Conservation (phyloP, 2,329 filamentous ascomycete genomes). For the Venturia nashicola region DNA sequence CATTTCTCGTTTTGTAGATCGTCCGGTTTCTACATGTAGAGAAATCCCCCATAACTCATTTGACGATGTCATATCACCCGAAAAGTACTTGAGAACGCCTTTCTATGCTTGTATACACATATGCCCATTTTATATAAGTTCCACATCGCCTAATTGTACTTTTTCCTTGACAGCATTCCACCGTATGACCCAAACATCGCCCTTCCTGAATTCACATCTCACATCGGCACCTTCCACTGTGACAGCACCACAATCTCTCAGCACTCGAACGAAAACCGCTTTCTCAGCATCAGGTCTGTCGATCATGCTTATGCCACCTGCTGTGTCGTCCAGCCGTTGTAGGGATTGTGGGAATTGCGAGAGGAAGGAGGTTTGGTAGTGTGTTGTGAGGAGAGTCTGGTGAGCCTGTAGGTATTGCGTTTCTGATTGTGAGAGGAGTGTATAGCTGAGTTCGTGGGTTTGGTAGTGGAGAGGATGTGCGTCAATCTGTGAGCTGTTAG, state of each 20-base stretch:
- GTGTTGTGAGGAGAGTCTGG: constrained; percentile 68
- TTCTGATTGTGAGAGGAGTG: constrained; percentile 58
- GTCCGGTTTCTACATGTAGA: background rate
- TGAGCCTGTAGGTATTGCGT: constrained; percentile 73
- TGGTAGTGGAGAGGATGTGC: constrained; percentile 59
- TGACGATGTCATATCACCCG: background rate
- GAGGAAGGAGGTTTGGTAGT: constrained; percentile 80
- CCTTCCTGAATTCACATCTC: constrained; percentile 31
- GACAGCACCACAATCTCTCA: constrained; percentile 45
- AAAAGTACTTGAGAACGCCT: constrained; percentile 1
- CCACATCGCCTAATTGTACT: constrained; percentile 64
- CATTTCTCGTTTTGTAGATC: background rate
- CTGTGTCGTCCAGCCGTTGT: constrained; percentile 79
- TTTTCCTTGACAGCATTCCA: constrained; percentile 50
- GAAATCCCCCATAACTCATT: background rate
- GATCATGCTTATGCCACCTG: constrained; percentile 85
- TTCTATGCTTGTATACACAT: background rate
- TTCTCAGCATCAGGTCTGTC: constrained; percentile 71
- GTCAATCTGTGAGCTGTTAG: constrained; percentile 49
- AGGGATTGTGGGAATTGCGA: constrained; percentile 65
- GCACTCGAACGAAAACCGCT: constrained; percentile 71
- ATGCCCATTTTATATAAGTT: constrained; percentile 26
- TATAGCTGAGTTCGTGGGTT: constrained; percentile 25
- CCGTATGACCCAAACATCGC: constrained; percentile 44
- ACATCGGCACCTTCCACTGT: constrained; percentile 48